A percentile compares a stretch with the other conserved stretches of the same genome.
Conservation (phyloP, 257 asterid species). For the Salvia splendens region DNA sequence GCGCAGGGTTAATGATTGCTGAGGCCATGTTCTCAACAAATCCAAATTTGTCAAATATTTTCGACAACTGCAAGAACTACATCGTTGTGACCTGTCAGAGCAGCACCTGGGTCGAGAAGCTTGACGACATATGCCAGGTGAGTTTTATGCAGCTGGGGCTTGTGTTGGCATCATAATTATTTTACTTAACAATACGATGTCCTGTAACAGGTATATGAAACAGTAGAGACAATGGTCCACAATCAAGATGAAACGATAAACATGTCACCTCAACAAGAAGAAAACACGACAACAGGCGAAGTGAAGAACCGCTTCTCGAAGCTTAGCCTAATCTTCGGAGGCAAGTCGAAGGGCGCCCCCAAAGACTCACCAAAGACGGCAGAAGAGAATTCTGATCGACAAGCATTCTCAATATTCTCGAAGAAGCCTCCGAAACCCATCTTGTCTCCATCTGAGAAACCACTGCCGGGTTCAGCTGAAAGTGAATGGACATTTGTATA, state of each 20-base stretch:
- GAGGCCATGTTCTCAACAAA: conserved; percentile 69
- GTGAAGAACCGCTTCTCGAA: conserved; percentile 67
- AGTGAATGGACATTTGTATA: conserved; percentile 78
- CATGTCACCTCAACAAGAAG: conserved; percentile 58
- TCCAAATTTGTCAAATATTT: conserved; percentile 57
- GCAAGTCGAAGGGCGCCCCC: conserved; percentile 49
- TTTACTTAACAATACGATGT: not conserved
- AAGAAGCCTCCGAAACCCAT: conserved; percentile 84
- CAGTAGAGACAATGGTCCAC: conserved; percentile 77
- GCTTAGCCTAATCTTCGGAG: conserved; percentile 72
- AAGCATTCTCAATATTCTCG: conserved; percentile 68
- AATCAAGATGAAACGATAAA: conserved; percentile 68
- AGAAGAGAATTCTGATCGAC: conserved; percentile 60
- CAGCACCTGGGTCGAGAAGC: conserved; percentile 66
- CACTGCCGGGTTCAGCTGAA: conserved; percentile 50
- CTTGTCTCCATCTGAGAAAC: conserved; percentile 58
- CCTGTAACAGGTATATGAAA: conserved; percentile 72
- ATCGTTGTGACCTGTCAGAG: conserved; percentile 64
- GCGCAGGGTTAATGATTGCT: conserved; percentile 76
- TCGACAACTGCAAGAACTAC: conserved; percentile 77
- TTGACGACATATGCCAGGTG: conserved; percentile 94
- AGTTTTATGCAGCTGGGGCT: conserved; percentile 30
- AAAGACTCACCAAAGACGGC: conserved; percentile 41
- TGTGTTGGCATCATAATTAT: not conserved
- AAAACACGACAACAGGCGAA: conserved; percentile 58